Conservation (phyloP, 1,284 basidiomycete species). For the Pseudozyma hubeiensis region DNA sequence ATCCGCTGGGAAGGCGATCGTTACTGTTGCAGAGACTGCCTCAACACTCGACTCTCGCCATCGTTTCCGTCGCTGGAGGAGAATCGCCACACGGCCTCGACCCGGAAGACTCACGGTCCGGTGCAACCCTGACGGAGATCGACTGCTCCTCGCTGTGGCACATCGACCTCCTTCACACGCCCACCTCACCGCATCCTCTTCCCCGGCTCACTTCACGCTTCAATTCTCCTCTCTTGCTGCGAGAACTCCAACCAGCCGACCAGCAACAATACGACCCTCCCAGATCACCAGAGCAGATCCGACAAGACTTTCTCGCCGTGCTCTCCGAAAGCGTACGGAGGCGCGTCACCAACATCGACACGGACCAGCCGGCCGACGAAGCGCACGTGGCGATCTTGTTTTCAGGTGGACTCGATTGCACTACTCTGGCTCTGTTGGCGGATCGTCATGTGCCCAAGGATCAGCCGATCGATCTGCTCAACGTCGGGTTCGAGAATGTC, state of each 20-base stretch:
- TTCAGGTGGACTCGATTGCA: slow-evolving; percentile 95
- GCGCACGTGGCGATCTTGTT: slow-evolving; percentile 85
- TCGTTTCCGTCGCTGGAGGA: slow-evolving; percentile 78
- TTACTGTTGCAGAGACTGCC: slow-evolving; percentile 75
- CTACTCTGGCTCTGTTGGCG: slow-evolving; percentile 82
- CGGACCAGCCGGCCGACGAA: slow-evolving; percentile 17
- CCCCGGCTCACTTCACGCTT: slow-evolving; percentile 11
- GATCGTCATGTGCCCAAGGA: slow-evolving; percentile 73
- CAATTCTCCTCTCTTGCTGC: slow-evolving; percentile 21
- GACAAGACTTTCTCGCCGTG: slow-evolving; percentile 64
- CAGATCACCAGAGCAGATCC: slow-evolving; percentile 8
- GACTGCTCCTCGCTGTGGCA: slow-evolving; percentile 75
- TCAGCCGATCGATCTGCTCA: slow-evolving; percentile 87
- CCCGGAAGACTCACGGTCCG: slow-evolving; percentile 70
- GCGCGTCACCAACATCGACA: slow-evolving; percentile 70
- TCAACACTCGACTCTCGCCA: slow-evolving; percentile 74
- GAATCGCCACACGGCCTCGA: slow-evolving; percentile 55
- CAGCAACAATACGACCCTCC: not conserved
- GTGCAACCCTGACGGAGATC: slow-evolving; percentile 73
- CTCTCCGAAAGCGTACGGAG: slow-evolving; percentile 69
- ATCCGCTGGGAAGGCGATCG: slow-evolving; percentile 90
- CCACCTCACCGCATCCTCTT: slow-evolving; percentile 3
- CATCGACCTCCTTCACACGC: slow-evolving; percentile 70
- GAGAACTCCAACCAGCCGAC: slow-evolving; percentile 18
- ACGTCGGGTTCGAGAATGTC: slow-evolving; percentile 95